Conservation (phyloP, 495 filamentous ascomycete genomes). For the Penicillium dipodomyicola region DNA sequence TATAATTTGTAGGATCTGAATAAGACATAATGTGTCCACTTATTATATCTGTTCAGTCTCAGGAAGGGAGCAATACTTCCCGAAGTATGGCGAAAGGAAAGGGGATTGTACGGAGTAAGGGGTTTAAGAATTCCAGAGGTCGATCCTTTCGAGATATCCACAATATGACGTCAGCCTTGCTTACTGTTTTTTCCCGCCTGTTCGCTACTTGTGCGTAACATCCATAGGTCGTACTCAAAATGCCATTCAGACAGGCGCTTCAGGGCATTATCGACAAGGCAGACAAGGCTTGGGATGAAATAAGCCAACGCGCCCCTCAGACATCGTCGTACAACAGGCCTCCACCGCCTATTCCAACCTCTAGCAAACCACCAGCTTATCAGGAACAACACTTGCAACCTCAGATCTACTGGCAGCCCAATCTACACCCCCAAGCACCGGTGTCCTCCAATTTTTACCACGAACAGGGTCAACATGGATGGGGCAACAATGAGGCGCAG, state of each 20-base stretch:
- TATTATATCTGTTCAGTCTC: slow-evolving; percentile 6
- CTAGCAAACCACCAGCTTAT: slow-evolving; percentile 25
- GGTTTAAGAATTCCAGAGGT: neutral
- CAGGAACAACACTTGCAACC: slow-evolving; percentile 27
- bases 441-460: slow-evolving; percentile 27
- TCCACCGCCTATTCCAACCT: slow-evolving; percentile 31
- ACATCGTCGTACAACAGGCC: slow-evolving; percentile 20
- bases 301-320: slow-evolving; percentile 17
- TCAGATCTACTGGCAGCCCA: slow-evolving; percentile 31
- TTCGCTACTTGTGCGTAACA: slow-evolving; percentile 11
- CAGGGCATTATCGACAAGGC: slow-evolving; percentile 28
- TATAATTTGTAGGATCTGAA: too few species aligned
- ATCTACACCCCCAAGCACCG: slow-evolving; percentile 26
- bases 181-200: slow-evolving; percentile 17
- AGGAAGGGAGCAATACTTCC: slow-evolving; percentile 6
- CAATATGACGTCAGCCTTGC: slow-evolving; percentile 27
- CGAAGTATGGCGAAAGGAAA: slow-evolving; percentile 12
- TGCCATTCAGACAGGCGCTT: slow-evolving; percentile 31
- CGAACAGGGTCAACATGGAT: slow-evolving; percentile 30
- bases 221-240: slow-evolving; percentile 22
- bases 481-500: slow-evolving; percentile 32
- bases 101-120: neutral
- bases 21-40: slow-evolving; percentile 4
- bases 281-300: slow-evolving; percentile 28
- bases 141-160: slow-evolving; percentile 9